These are phyloP conservation scores for Laburnicola sp. DNA, from an alignment of 2,329 filamentous ascomycete genomes.

Conservation along the genomic window DNA sequence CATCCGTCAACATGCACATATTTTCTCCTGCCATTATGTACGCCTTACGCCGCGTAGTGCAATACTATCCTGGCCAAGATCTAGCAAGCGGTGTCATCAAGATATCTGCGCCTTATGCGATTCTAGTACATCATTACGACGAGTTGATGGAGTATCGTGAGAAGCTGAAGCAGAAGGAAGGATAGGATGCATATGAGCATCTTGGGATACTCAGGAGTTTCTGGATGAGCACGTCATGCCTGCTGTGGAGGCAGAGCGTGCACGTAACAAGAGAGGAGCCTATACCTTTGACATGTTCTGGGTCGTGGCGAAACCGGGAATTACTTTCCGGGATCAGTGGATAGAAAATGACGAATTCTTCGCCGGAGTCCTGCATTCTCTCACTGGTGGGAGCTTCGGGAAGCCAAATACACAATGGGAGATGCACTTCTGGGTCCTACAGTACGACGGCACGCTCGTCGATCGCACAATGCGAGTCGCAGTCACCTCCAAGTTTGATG, in stretches of 20 bases:
- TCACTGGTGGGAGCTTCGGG: neutral
- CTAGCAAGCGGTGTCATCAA: conserved; percentile 1
- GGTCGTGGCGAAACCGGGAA: conserved; percentile 5
- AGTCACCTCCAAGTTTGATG: neutral
- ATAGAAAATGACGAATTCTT: neutral
- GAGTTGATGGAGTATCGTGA: conserved; percentile 5
- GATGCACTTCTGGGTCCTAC: neutral
- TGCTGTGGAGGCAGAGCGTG: conserved; percentile 5
- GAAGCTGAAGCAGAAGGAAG: neutral
- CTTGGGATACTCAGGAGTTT: conserved; percentile 2
- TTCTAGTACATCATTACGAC: conserved; percentile 12
- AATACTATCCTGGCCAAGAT: conserved; percentile 13
- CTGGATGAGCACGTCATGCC: conserved; percentile 9
- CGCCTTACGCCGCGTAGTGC: conserved; percentile 7
- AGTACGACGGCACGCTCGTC: neutral
- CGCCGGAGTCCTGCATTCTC: conserved; percentile 2
- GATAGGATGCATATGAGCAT: conserved; percentile 3
- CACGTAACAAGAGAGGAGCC: conserved; percentile 1
- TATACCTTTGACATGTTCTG: conserved; percentile 5
- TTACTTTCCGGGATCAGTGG: neutral
- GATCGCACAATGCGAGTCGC: neutral
- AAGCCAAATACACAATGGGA: neutral
- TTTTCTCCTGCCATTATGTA: conserved; percentile 3
- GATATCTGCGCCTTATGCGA: conserved; percentile 5
- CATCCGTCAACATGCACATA: conserved; percentile 9